phyloP scores from a whole-genome alignment of 768 basidiomycete genomes.

The Neoboletus brunneissimus region DNA sequence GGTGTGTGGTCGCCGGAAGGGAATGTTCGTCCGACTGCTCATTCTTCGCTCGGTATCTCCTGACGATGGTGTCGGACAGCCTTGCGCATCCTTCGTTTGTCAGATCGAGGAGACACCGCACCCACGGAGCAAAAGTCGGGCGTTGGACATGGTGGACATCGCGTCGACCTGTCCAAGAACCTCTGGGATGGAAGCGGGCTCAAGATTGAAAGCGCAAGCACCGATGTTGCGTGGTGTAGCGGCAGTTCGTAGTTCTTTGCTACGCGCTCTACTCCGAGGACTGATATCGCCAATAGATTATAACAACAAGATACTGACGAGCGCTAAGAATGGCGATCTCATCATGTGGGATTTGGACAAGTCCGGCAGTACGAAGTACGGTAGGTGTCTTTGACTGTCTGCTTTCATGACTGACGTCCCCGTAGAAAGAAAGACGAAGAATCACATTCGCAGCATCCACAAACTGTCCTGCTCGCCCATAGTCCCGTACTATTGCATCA shows the following conservation, averaged over 20 bases:
- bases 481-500: slow-evolving; percentile 70
- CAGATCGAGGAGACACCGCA: slow-evolving; percentile 41
- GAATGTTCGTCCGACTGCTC: slow-evolving; percentile 52
- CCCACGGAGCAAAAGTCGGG: slow-evolving; percentile 49
- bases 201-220: slow-evolving; percentile 75
- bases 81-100: slow-evolving; percentile 57
- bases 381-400: slow-evolving; percentile 38
- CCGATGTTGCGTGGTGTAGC: slow-evolving; percentile 78
- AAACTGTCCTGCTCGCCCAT: slow-evolving; percentile 64
- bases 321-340: slow-evolving; percentile 77
- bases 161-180: slow-evolving; percentile 72
- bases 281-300: slow-evolving; percentile 44
- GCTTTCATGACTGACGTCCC: slow-evolving; percentile 11
- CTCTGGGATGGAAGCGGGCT: slow-evolving; percentile 76
- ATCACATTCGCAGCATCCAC: slow-evolving; percentile 72
- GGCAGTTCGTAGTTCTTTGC: slow-evolving; percentile 46
- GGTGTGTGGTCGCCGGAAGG: slow-evolving; percentile 75
- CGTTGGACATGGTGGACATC: slow-evolving; percentile 58
- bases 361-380: slow-evolving; percentile 63
- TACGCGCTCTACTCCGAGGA: not conserved
- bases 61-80: slow-evolving; percentile 37
- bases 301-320: slow-evolving; percentile 75
- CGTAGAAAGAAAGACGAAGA: slow-evolving; percentile 63
- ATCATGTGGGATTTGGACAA: slow-evolving; percentile 82
- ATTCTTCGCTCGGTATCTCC: not conserved